These are phyloP conservation scores for Alloteropsis semialata DNA, from an alignment of 176 grass and related monocot species.

Conservation along the genomic window DNA sequence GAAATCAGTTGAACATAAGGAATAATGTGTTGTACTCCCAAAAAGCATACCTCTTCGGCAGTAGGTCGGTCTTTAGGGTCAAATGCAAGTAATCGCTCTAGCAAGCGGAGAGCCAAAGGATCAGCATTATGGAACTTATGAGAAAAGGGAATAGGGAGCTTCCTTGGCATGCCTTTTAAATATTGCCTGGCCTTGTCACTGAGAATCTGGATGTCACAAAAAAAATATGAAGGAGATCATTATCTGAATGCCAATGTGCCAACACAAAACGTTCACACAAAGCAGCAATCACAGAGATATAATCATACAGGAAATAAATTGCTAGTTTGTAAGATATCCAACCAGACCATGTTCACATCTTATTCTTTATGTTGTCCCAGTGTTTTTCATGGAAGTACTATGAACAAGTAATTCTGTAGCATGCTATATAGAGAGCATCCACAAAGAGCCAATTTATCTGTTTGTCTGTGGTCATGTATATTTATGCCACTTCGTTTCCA, in stretches of 20 bases:
- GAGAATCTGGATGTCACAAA: constrained; percentile 54
- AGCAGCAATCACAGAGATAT: constrained; percentile 1
- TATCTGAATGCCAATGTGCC: not conserved
- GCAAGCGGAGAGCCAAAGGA: constrained; percentile 69
- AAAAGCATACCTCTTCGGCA: constrained; percentile 71
- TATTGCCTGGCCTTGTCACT: constrained; percentile 80
- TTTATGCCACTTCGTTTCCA: constrained; percentile 6
- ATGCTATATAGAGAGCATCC: not conserved
- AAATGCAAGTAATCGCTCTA: constrained; percentile 89
- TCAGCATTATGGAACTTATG: constrained; percentile 63
- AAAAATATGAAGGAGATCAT: constrained; percentile 20
- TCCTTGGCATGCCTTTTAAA: constrained; percentile 67
- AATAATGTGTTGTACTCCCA: not conserved
- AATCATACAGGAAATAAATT: constrained; percentile 11
- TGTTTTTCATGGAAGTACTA: not conserved
- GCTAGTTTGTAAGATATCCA: not conserved
- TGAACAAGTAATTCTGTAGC: constrained; percentile 5
- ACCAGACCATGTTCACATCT: not conserved
- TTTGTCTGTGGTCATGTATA: not conserved
- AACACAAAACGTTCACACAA: constrained; percentile 19
- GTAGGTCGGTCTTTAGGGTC: constrained; percentile 83
- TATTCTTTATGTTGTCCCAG: not conserved
- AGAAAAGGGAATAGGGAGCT: constrained; percentile 54
- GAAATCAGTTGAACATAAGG: constrained; percentile 22
- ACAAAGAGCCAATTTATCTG: not conserved